Conservation (phyloP, 768 basidiomycete species). For the Boletus sp. region DNA sequence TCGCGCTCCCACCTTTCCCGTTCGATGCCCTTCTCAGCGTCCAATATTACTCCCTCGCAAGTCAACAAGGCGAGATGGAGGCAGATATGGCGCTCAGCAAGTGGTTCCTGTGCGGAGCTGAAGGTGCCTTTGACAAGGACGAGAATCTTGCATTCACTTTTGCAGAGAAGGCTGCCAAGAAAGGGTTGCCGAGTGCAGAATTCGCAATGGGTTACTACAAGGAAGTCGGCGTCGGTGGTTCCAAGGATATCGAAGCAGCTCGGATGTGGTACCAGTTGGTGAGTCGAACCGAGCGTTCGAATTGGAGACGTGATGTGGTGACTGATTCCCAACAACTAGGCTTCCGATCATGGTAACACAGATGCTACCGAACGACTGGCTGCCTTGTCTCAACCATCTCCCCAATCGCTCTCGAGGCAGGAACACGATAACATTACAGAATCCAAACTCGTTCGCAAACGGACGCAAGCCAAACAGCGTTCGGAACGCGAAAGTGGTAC, state of each 20-base stretch:
- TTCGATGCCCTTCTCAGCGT: slow-evolving; percentile 90
- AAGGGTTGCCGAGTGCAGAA: slow-evolving; percentile 76
- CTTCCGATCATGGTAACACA: slow-evolving; percentile 69
- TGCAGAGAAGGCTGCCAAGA: slow-evolving; percentile 80
- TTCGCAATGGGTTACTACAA: slow-evolving; percentile 96
- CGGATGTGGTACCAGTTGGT: slow-evolving; percentile 75
- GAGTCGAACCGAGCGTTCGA: slow-evolving; percentile 16
- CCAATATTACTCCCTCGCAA: slow-evolving; percentile 83
- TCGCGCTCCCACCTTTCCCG: slow-evolving; percentile 77
- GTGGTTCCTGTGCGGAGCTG: slow-evolving; percentile 93
- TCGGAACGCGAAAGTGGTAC: slow-evolving; percentile 31
- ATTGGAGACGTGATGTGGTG: not conserved
- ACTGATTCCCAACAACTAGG: slow-evolving; percentile 39
- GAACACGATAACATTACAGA: slow-evolving; percentile 83
- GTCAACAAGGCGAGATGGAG: slow-evolving; percentile 83
- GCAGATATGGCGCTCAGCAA: slow-evolving; percentile 97
- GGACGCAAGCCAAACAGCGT: slow-evolving; percentile 68
- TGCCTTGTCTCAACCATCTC: slow-evolving; percentile 61
- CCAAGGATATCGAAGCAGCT: slow-evolving; percentile 59
- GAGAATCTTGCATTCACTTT: slow-evolving; percentile 83
- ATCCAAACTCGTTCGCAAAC: slow-evolving; percentile 73
- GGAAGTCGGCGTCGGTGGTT: slow-evolving; percentile 86
- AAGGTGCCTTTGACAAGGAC: slow-evolving; percentile 78
- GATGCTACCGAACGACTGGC: slow-evolving; percentile 75
- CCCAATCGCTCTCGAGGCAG: slow-evolving; percentile 64